These are phyloP conservation scores for Orychophragmus violaceus DNA, from an alignment of 345 rosid genomes.

Conservation along the genomic window DNA sequence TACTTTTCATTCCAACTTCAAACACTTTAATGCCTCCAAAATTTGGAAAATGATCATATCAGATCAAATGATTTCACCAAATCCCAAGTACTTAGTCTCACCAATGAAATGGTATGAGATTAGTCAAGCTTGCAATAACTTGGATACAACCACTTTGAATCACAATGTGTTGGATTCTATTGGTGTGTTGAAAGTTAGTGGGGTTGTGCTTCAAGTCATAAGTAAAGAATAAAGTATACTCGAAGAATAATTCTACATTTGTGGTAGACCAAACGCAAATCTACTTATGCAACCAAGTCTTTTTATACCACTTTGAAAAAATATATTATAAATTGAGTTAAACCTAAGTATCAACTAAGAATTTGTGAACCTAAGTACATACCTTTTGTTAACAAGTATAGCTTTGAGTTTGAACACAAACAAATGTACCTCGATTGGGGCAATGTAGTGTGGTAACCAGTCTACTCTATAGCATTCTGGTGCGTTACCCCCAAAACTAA, in stretches of 20 bases:
- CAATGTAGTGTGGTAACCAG: too few relatives aligned
- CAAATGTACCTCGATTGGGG: too few relatives aligned
- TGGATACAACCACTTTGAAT: conserved; percentile 19
- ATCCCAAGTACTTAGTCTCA: conserved; percentile 23
- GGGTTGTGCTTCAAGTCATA: conserved; percentile 24
- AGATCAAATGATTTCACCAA: conserved; percentile 5
- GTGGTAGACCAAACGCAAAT: conserved; percentile 27
- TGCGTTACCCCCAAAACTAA: too few relatives aligned
- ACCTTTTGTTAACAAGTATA: background rate
- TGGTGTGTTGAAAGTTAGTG: conserved; percentile 34
- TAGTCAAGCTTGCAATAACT: conserved; percentile 29
- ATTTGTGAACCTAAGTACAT: background rate
- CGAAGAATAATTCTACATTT: conserved; percentile 26
- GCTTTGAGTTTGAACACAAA: background rate
- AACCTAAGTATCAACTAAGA: background rate
- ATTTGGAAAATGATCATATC: background rate
- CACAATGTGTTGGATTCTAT: conserved; percentile 24
- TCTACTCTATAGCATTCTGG: too few relatives aligned
- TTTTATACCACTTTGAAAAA: background rate
- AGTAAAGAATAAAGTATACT: conserved; percentile 31
- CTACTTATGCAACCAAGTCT: conserved; percentile 13
- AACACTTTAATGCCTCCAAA: conserved; percentile 14
- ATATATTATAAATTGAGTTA: background rate
- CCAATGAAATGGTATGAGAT: conserved; percentile 14
- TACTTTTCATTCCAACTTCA: conserved; percentile 2